Conservation (phyloP, 257 asterid genomes). For the Solanum rostratum region DNA sequence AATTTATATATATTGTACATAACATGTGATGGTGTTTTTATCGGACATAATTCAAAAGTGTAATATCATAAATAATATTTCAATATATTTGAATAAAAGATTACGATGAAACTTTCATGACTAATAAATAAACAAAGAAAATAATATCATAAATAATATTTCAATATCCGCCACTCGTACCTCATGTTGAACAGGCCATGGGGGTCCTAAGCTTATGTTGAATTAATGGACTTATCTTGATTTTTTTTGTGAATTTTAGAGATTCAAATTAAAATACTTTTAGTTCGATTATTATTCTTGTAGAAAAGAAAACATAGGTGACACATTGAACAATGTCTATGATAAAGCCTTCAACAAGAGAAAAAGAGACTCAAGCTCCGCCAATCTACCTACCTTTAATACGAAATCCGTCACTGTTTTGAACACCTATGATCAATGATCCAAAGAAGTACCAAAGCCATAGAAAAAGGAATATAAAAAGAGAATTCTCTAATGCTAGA, state of each 20-base stretch:
- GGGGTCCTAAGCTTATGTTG: not conserved
- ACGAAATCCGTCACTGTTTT: no score
- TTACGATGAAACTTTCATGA: not conserved
- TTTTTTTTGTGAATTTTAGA: not conserved
- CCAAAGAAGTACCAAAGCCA: no score
- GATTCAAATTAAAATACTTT: not conserved
- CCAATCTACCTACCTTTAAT: no score
- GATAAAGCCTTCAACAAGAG: not conserved
- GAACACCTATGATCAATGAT: no score
- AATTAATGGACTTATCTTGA: not conserved
- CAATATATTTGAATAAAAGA: not conserved
- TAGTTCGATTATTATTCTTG: not conserved
- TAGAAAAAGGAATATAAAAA: no score
- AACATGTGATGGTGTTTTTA: not conserved
- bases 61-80: not conserved
- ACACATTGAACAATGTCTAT: not conserved
- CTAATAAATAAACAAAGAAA: not conserved
- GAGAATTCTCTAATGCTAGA: no score
- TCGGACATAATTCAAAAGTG: not conserved
- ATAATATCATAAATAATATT: no score
- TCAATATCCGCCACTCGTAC: no score
- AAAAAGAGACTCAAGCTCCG: no score
- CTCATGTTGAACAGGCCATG: not conserved
- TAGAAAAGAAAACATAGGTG: not conserved
- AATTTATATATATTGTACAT: not conserved